Evolutionary conservation across 352 stramenopile species (phyloP), one percentile per base, ranked within the genome.

Genomic region (Thraustochytrium striatum): DNA sequence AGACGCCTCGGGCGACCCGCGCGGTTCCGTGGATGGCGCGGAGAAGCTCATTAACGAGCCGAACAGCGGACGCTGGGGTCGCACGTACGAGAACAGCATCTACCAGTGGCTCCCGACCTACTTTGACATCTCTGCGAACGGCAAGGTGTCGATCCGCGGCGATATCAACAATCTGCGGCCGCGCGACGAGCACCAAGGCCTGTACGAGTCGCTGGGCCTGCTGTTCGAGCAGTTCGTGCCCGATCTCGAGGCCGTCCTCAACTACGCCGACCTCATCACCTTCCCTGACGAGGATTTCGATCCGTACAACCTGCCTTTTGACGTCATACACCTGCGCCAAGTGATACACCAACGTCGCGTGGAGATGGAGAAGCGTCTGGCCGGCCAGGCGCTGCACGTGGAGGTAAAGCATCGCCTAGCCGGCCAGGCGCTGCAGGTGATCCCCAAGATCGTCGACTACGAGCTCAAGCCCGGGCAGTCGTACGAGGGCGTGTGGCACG

Each of bases 371-470:
- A n/a, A 25, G 25, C 13, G 7, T 32, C 70, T 82, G 21, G 41
- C 41, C n/a, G 72, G 72, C 21, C 57, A 62, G 7, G 59, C 50
- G 8, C 36, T 82, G 5, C 73, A 82, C n/a, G 32, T 36, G 53
- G 53, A 61, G 53, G 5, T 19, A 7, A 5, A 19, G 5, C 7
- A 25, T 5, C 13, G 7, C 57, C 70, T 82, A 8, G 41, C 41
- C n/a, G 72, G 72, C 21, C 57, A 62, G 7, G 59, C 50, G 8
- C 36, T 82, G 5, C 73, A 82, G 35, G 73, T 82, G 57, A 75
- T 75, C 68, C 70, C 57, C 39, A 84, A 83, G 59, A 83, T 83
- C n/a, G 78, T 82, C 1, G 80, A 83, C 53, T 84, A 84, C 43
- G 78, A 84, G 44, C 36, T 83, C 16, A 44, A 25, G 1, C 21